A percentile compares a stretch with the other conserved stretches of the same genome.
phyloP scores from a whole-genome alignment of 306 rosid species.

The Begonia masoniana region DNA sequence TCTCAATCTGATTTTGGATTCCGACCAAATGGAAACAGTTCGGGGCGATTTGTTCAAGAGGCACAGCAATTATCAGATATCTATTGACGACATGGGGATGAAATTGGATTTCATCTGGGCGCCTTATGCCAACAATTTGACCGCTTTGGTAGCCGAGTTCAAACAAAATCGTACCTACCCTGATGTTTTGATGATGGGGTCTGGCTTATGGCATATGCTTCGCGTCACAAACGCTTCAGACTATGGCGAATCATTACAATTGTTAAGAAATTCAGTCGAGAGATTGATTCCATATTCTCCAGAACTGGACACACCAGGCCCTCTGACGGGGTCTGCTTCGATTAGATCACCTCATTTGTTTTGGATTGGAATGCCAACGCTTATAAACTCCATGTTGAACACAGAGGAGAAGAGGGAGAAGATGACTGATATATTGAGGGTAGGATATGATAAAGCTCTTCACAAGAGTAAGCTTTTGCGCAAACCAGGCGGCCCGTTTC shows the following conservation, averaged over 20 bases:
- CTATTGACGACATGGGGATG: slow-evolving; percentile 49
- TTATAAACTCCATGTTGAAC: slow-evolving; percentile 79
- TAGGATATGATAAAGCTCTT: slow-evolving; percentile 43
- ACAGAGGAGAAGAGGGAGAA: slow-evolving; percentile 73
- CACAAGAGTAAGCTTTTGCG: slow-evolving; percentile 39
- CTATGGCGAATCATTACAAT: slow-evolving; percentile 24
- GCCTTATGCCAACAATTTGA: slow-evolving; percentile 53
- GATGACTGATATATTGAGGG: slow-evolving; percentile 59
- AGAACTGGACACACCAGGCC: slow-evolving; percentile 27
- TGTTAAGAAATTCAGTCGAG: slow-evolving; percentile 32
- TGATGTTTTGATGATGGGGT: slow-evolving; percentile 70
- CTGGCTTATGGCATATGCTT: slow-evolving; percentile 86
- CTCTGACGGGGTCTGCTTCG: slow-evolving; percentile 27
- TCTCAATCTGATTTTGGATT: slow-evolving; percentile 43
- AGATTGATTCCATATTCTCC: slow-evolving; percentile 46
- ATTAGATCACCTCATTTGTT: slow-evolving; percentile 58
- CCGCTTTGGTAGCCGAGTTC: slow-evolving; percentile 31
- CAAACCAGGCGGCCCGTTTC: slow-evolving; percentile 58
- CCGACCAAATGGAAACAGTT: slow-evolving; percentile 29
- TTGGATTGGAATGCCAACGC: slow-evolving; percentile 76
- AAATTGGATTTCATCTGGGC: slow-evolving; percentile 85
- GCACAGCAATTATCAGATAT: slow-evolving; percentile 62
- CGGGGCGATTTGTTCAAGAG: slow-evolving; percentile 41
- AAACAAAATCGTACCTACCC: slow-evolving; percentile 49
- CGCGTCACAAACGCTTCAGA: slow-evolving; percentile 54